Percentiles rank a stretch among this genome's conserved stretches.
Evolutionary conservation across 2,329 filamentous ascomycete genomes (phyloP).

Genomic region (Leptographium radiaticola): DNA sequence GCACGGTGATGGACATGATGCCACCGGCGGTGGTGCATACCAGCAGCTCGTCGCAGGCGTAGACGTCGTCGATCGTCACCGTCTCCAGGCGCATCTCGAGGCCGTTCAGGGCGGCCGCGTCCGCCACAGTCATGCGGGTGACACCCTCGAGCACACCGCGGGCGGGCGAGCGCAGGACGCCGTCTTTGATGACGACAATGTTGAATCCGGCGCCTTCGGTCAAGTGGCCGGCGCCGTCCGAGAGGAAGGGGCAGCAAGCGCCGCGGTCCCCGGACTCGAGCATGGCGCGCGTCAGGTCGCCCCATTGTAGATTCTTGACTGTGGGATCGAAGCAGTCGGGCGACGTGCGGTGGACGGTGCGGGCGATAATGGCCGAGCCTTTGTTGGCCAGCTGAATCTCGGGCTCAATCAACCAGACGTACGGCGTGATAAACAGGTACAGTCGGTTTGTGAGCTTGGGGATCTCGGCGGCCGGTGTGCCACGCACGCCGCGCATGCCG

Average conservation of each 20-base stretch:
- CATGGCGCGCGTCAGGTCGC: conserved; percentile 28
- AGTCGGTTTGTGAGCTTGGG: conserved; percentile 23
- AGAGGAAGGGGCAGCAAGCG: conserved; percentile 33
- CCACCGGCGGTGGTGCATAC: conserved; percentile 41
- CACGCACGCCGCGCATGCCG: conserved; percentile 28
- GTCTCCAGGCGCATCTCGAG: conserved; percentile 24
- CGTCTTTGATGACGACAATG: conserved; percentile 29
- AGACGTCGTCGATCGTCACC: conserved; percentile 27
- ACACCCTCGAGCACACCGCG: conserved; percentile 34
- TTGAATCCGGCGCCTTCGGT: conserved; percentile 32
- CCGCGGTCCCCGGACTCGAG: conserved; percentile 33
- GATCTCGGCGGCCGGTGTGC: conserved; percentile 17
- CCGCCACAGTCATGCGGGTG: conserved; percentile 34
- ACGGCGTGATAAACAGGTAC: conserved; percentile 35
- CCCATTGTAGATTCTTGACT: conserved; percentile 39
- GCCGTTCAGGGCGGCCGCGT: conserved; percentile 21
- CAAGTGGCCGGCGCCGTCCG: conserved; percentile 33
- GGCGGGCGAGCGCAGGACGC: conserved; percentile 29
- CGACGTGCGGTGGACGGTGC: conserved; percentile 16
- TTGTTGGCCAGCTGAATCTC: conserved; percentile 27
- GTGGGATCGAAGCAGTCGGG: conserved; percentile 36
- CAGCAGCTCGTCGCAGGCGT: conserved; percentile 33
- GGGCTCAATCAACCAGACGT: conserved; percentile 36
- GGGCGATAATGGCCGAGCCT: conserved; percentile 26
- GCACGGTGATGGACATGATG: conserved; percentile 34